Evolutionary conservation across 164 flowering plant genomes (phyloP).

Genomic region (Magnolia officinalis): DNA sequence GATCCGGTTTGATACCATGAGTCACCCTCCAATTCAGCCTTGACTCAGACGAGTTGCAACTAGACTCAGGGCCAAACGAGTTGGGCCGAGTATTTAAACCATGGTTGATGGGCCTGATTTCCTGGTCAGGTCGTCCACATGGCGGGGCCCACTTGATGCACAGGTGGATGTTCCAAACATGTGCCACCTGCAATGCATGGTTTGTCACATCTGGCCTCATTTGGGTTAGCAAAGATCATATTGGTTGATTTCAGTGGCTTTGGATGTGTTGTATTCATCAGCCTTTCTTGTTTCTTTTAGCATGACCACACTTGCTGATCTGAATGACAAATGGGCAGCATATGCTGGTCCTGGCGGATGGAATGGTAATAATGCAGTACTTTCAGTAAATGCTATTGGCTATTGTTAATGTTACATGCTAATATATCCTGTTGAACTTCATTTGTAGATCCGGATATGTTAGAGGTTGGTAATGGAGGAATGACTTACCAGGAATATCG

Average conservation of each 20-base stretch:
- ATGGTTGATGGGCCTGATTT: no score
- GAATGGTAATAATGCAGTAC: constrained; percentile 61
- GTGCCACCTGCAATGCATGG: no score
- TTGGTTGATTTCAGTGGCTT: neutral
- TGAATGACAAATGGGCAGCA: constrained; percentile 94
- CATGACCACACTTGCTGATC: constrained; percentile 87
- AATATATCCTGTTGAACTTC: neutral
- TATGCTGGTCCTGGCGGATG: constrained; percentile 99
- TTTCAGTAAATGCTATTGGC: neutral
- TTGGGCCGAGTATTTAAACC: no score
- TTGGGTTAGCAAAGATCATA: neutral
- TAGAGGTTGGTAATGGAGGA: constrained; percentile 98
- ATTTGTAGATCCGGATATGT: constrained; percentile 86
- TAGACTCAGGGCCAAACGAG: no score
- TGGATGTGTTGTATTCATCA: constrained; percentile 8
- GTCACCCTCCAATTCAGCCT: no score
- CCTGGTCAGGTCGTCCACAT: no score
- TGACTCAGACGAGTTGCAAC: no score
- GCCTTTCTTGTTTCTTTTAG: constrained; percentile 30
- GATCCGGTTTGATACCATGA: no score
- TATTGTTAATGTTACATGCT: neutral
- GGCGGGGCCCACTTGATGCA: no score
- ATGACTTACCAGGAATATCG: constrained; percentile 85
- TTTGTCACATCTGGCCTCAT: neutral
- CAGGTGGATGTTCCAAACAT: no score